Conservation (phyloP, 23 red algal genomes). For the Gracilaria caudata region DNA sequence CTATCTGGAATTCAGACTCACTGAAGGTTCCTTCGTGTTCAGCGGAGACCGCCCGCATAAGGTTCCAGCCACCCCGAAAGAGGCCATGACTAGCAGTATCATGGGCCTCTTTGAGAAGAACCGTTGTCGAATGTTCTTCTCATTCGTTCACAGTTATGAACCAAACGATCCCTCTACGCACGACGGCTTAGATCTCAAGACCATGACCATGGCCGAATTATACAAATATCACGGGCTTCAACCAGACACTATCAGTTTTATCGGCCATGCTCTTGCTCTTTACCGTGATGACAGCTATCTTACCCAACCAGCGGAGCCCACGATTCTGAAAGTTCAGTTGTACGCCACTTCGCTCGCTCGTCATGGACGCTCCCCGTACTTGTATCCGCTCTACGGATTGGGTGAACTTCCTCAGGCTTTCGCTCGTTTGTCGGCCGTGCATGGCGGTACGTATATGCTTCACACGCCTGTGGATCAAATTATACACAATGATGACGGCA, state of each 20-base stretch:
- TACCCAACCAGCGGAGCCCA: constrained; percentile 78
- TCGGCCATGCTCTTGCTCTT: constrained; percentile 95
- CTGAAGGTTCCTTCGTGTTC: constrained; percentile 96
- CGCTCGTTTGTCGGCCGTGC: constrained; percentile 92
- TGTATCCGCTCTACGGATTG: constrained; percentile 97
- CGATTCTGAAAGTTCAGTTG: constrained; percentile 81
- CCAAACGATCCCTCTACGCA: constrained; percentile 68
- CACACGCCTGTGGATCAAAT: constrained; percentile 81
- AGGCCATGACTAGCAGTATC: constrained; percentile 93
- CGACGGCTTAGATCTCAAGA: constrained; percentile 67
- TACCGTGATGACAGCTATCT: constrained; percentile 94
- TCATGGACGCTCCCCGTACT: constrained; percentile 88
- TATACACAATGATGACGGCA: constrained; percentile 61
- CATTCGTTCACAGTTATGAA: constrained; percentile 84
- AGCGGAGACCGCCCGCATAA: constrained; percentile 87
- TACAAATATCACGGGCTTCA: constrained; percentile 95
- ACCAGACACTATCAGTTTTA: constrained; percentile 84
- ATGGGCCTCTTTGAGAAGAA: constrained; percentile 98
- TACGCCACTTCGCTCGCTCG: constrained; percentile 92
- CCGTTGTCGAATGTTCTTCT: constrained; percentile 96
- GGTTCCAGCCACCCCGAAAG: constrained; percentile 87
- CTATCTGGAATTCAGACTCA: constrained; percentile 98
- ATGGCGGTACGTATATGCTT: constrained; percentile 99
- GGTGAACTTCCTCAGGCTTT: constrained; percentile 99
- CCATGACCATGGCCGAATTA: constrained; percentile 86